Base-by-base conservation (phyloP, 768 basidiomycete genomes). In the Pisolithus marmoratus region DNA sequence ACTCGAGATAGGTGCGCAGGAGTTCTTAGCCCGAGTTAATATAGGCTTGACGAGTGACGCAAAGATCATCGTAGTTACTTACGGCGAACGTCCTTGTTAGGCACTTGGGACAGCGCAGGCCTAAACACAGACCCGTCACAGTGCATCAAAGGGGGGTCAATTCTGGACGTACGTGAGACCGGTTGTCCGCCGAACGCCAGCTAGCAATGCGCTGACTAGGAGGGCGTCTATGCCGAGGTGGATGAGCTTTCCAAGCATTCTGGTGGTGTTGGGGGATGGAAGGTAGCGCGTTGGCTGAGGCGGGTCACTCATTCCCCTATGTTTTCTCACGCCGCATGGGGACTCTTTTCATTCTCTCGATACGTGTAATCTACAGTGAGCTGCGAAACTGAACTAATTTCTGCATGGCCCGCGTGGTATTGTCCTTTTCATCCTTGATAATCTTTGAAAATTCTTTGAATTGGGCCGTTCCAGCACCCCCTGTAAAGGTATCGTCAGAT, bases 31-130 rank as follows among this genome's bases (percentile, higher is more conserved):
- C 9, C 34, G 34, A 43, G 46, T 59, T 8, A 59, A 51, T 53
- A n/a, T n/a, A n/a, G n/a, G n/a, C n/a, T n/a, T n/a, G n/a, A n/a
- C n/a, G 17, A 9, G 40, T 2, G 43, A 4, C 31, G 37, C 11
- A 19, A 19, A 38, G 5, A 14, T 3, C 19, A 37, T 0, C 12
- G n/a, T 2, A 52, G 19, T 1, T 43, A 79, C 90, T 70, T 66
- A 93, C 91, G 84, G 41, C 91, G 84, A 27, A 93, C 62, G 60
- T 94, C 91, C 66, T 94, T 94, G 77, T 93, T 93, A 3, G 87
- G 85, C 1, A 94, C 84, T 59, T 81, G 79, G 4, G 80, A 71
- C 9, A 94, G 69, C 15, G 84, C 84, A 38, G 87, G 90, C 9
- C 90, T 93, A 24, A 40, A 7, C 26, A 29, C 8, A 22, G 36